A percentile compares a stretch with the other conserved stretches of the same genome.
These are phyloP conservation scores for Fabrea salina DNA, from an alignment of 169 alveolate genomes.

Conservation along the genomic window DNA sequence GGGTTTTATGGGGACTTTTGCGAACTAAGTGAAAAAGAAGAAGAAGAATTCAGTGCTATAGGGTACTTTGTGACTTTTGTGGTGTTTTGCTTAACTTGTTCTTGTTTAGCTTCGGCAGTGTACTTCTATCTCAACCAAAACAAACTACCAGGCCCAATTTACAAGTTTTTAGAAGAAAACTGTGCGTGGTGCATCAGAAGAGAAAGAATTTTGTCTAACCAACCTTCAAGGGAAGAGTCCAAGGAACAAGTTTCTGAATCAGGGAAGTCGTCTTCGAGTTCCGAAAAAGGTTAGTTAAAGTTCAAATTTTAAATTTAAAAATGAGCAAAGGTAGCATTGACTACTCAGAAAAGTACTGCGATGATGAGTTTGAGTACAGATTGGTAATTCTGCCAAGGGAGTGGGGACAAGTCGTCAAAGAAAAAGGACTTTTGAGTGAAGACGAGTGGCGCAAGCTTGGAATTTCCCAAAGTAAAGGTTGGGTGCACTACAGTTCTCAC, in stretches of 20 bases:
- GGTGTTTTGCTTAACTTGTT: not conserved
- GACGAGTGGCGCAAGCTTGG: slow-evolving; percentile 81
- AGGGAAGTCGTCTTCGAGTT: too few relatives aligned
- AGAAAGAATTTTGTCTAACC: too few relatives aligned
- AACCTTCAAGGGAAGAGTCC: too few relatives aligned
- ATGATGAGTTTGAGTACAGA: slow-evolving; percentile 78
- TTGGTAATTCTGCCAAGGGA: slow-evolving; percentile 80
- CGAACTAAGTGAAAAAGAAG: not conserved
- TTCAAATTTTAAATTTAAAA: not conserved
- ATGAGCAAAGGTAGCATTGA: slow-evolving; percentile 62
- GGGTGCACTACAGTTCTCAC: slow-evolving; percentile 82
- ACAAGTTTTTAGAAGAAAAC: not conserved
- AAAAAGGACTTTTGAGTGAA: slow-evolving; percentile 67
- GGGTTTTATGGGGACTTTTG: slow-evolving; percentile 4
- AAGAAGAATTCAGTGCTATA: not conserved
- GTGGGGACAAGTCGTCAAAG: slow-evolving; percentile 56
- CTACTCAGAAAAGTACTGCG: slow-evolving; percentile 79
- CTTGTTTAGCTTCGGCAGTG: not conserved
- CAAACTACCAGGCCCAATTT: not conserved
- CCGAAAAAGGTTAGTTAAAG: not conserved
- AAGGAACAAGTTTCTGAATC: too few relatives aligned
- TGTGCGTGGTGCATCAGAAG: not conserved
- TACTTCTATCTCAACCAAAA: not conserved
- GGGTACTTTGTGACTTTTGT: not conserved
- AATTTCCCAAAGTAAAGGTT: slow-evolving; percentile 77